Evolutionary conservation across 1,284 basidiomycete species (phyloP).

Genomic region (Irpex lacteus): DNA sequence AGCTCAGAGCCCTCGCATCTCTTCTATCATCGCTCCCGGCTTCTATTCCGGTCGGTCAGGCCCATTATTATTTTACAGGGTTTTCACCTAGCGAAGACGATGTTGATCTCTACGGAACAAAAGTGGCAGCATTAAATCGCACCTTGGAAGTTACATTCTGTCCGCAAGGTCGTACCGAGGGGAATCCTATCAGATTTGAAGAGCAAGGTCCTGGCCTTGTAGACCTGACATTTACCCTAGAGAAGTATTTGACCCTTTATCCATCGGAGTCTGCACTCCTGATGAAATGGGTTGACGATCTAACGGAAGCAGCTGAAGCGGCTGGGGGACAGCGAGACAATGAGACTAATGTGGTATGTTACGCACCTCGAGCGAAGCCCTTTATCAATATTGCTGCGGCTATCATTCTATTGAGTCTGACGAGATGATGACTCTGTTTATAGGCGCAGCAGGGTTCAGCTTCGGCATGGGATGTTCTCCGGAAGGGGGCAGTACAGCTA

Average conservation of each 20-base stretch:
- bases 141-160: conserved; percentile 7
- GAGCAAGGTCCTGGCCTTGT: conserved; percentile 10
- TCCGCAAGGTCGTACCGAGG: conserved; percentile 1
- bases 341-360: not conserved
- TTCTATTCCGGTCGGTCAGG: not conserved
- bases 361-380: not conserved
- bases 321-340: not conserved
- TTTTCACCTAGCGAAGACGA: not conserved
- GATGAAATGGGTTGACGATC: conserved; percentile 7
- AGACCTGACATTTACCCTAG: not conserved
- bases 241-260: not conserved
- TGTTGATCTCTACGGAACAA: conserved; percentile 2
- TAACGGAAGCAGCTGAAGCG: not conserved
- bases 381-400: not conserved
- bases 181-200: not conserved
- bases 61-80: conserved; percentile 4
- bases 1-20: not conserved
- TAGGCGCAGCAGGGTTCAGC: not conserved
- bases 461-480: not conserved
- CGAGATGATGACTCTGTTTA: too few relatives aligned
- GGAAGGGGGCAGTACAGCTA: not conserved
- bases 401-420: not conserved
- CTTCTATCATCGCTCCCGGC: not conserved
- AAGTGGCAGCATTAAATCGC: conserved; percentile 9
- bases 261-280: not conserved